Percentiles rank a stretch among this genome's conserved stretches.
phyloP scores from a whole-genome alignment of 352 stramenopile species.

The Globisporangium alternatum region DNA sequence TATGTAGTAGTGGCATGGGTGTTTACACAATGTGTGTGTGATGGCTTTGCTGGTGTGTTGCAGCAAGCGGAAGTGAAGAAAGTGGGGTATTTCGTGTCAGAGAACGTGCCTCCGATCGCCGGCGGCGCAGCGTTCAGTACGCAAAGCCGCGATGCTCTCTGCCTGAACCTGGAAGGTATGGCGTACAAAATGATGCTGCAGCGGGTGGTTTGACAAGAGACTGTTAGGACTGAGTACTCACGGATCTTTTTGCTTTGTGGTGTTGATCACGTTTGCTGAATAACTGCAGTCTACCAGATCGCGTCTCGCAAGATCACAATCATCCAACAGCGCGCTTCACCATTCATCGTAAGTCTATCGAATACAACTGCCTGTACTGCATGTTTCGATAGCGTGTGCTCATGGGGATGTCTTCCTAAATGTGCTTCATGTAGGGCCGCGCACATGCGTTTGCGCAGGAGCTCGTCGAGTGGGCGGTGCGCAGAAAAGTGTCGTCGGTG shows the following conservation, averaged over 20 bases:
- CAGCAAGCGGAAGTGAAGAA: constrained; percentile 40
- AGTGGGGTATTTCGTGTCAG: constrained; percentile 61
- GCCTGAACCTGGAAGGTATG: constrained; percentile 73
- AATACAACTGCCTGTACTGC: background rate
- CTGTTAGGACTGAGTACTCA: background rate
- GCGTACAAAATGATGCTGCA: background rate
- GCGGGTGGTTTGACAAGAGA: background rate
- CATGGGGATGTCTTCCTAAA: constrained; percentile 3
- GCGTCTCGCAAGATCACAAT: constrained; percentile 61
- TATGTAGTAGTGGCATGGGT: background rate
- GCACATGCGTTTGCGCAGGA: constrained; percentile 46
- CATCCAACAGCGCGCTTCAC: constrained; percentile 68
- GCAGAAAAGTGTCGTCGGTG: constrained; percentile 41
- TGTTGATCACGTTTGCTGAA: background rate
- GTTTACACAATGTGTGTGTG: background rate
- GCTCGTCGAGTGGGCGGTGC: constrained; percentile 50
- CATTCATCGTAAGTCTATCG: constrained; percentile 31
- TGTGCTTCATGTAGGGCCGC: constrained; percentile 38
- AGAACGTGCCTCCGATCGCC: constrained; percentile 56
- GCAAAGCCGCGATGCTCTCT: constrained; percentile 44
- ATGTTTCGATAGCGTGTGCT: background rate
- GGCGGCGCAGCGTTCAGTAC: constrained; percentile 50
- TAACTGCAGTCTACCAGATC: constrained; percentile 56
- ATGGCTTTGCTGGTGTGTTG: background rate
- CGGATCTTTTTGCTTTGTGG: background rate